Percentiles rank a stretch among this genome's conserved stretches.
phyloP scores from a whole-genome alignment of 2,329 filamentous ascomycete genomes.

The Penicillium aurantiogriseum region DNA sequence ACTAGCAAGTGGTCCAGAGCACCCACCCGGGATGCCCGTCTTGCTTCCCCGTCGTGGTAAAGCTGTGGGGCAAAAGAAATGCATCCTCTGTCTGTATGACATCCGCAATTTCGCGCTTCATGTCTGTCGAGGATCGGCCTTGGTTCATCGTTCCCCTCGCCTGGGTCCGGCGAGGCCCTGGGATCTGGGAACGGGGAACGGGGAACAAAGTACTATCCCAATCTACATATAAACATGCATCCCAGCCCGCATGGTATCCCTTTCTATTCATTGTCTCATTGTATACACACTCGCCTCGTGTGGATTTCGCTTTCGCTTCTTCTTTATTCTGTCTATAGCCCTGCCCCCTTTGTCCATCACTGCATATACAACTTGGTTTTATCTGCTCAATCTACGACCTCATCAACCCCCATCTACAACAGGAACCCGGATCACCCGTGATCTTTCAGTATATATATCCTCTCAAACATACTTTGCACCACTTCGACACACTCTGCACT shows the following conservation, averaged over 20 bases:
- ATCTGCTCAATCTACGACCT: neutral
- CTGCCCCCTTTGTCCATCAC: slow-evolving; percentile 15
- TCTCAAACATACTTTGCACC: slow-evolving; percentile 1
- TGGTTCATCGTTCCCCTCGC: slow-evolving; percentile 28
- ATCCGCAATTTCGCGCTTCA: slow-evolving; percentile 24
- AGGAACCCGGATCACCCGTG: slow-evolving; percentile 1
- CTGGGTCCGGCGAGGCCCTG: slow-evolving; percentile 16
- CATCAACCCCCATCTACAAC: slow-evolving; percentile 8
- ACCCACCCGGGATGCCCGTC: slow-evolving; percentile 17
- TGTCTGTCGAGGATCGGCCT: slow-evolving; percentile 21
- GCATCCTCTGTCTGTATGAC: slow-evolving; percentile 25
- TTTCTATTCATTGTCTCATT: slow-evolving; percentile 24
- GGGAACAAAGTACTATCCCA: slow-evolving; percentile 13
- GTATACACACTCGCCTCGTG: slow-evolving; percentile 27
- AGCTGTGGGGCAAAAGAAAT: slow-evolving; percentile 18
- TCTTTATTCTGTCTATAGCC: slow-evolving; percentile 13
- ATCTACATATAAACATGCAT: slow-evolving; percentile 38
- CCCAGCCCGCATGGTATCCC: slow-evolving; percentile 25
- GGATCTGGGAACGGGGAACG: neutral
- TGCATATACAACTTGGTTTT: slow-evolving; percentile 23
- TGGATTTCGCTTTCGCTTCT: slow-evolving; percentile 20
- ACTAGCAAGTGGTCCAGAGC: slow-evolving; percentile 11
- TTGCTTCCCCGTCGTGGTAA: slow-evolving; percentile 23
- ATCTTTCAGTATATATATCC: slow-evolving; percentile 22
- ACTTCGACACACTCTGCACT: slow-evolving; percentile 13